Percentiles rank a stretch among this genome's conserved stretches.
phyloP scores from a whole-genome alignment of 2,329 filamentous ascomycete genomes.

The Fusarium azukiicola region DNA sequence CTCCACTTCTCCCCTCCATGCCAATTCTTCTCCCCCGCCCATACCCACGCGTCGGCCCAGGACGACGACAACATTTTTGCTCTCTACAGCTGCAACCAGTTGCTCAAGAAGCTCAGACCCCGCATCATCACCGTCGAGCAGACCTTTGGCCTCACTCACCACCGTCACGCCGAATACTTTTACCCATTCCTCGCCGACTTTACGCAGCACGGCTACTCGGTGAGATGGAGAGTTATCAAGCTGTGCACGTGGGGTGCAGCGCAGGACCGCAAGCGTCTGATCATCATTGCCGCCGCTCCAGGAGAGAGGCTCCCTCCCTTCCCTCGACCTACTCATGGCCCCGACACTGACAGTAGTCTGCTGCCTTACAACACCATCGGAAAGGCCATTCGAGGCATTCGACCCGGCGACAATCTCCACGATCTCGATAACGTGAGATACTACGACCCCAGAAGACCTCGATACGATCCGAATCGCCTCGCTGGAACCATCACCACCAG shows the following conservation, averaged over 20 bases:
- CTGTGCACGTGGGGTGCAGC: constrained; percentile 74
- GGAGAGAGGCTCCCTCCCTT: constrained; percentile 86
- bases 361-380: constrained; percentile 69
- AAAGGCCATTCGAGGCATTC: constrained; percentile 64
- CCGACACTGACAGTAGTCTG: constrained; percentile 59
- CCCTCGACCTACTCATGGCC: constrained; percentile 79
- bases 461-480: constrained; percentile 72
- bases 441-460: constrained; percentile 54
- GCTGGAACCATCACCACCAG: constrained; percentile 82
- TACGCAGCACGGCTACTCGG: constrained; percentile 82
- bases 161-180: constrained; percentile 77
- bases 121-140: constrained; percentile 90
- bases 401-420: constrained; percentile 63
- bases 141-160: constrained; percentile 83
- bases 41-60: constrained; percentile 83
- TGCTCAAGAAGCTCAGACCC: constrained; percentile 80
- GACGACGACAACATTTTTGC: constrained; percentile 86
- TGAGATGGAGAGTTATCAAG: constrained; percentile 83
- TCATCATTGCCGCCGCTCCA: constrained; percentile 81
- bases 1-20: constrained; percentile 90
- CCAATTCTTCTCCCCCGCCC: constrained; percentile 86
- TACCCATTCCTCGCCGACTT: constrained; percentile 81
- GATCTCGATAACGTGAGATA: constrained; percentile 56
- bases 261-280: constrained; percentile 72
- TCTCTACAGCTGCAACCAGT: constrained; percentile 72